Percentiles rank a stretch among this genome's conserved stretches.
phyloP scores from a whole-genome alignment of 1,284 basidiomycete genomes.

The Trametes polyzona region DNA sequence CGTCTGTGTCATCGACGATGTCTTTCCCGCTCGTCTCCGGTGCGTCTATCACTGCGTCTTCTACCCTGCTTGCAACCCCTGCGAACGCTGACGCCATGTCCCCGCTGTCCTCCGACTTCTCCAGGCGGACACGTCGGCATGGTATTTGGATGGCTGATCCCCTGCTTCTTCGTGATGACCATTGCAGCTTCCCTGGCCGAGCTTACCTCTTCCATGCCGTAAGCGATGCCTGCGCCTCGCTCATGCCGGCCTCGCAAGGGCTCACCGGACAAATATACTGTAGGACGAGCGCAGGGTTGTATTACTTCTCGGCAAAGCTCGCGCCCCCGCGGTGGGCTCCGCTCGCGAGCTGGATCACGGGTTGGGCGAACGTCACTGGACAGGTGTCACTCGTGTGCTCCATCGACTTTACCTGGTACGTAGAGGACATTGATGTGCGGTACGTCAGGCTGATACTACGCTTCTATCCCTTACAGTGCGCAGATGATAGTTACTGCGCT shows the following conservation, averaged over 20 bases:
- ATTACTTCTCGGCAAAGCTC: slow-evolving; percentile 76
- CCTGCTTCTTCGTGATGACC: slow-evolving; percentile 67
- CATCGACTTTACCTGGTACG: slow-evolving; percentile 72
- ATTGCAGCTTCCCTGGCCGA: slow-evolving; percentile 76
- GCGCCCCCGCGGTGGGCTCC: slow-evolving; percentile 63
- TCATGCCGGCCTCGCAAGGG: neutral
- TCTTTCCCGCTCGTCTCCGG: slow-evolving; percentile 66
- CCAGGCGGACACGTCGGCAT: slow-evolving; percentile 75
- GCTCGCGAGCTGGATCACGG: slow-evolving; percentile 78
- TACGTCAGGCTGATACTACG: neutral
- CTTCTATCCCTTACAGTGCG: slow-evolving; percentile 42
- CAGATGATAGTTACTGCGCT: slow-evolving; percentile 79
- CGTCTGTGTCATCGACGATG: slow-evolving; percentile 69
- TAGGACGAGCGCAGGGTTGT: slow-evolving; percentile 59
- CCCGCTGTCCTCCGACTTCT: neutral
- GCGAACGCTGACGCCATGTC: neutral
- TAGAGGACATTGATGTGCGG: neutral
- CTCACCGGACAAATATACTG: neutral
- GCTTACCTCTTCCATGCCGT: slow-evolving; percentile 78
- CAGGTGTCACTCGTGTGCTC: slow-evolving; percentile 70
- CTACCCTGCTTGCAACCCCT: neutral
- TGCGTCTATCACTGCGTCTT: slow-evolving; percentile 29
- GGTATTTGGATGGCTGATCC: slow-evolving; percentile 80
- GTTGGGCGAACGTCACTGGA: slow-evolving; percentile 68
- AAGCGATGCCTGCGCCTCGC: slow-evolving; percentile 32